Conservation (phyloP, 768 basidiomycete genomes). For the Tephrocybe sp. region DNA sequence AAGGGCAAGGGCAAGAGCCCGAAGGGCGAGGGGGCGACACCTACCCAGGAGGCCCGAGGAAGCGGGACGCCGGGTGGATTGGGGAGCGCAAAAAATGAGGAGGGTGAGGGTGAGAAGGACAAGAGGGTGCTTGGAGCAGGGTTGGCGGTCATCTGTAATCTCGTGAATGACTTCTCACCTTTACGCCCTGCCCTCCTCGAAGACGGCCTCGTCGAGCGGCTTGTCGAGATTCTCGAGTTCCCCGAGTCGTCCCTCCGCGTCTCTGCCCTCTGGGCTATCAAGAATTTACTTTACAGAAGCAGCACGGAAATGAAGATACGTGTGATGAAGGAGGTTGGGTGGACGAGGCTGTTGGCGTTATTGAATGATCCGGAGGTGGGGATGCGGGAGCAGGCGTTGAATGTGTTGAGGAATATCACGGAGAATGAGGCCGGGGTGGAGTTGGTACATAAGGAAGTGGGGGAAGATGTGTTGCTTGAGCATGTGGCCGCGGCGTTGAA, state of each 20-base stretch:
- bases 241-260: slow-evolving; percentile 22
- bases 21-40: slow-evolving; percentile 4
- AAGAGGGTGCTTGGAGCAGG: slow-evolving; percentile 70
- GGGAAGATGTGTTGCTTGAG: slow-evolving; percentile 42
- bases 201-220: slow-evolving; percentile 62
- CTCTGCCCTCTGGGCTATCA: slow-evolving; percentile 84
- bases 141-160: slow-evolving; percentile 77
- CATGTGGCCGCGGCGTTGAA: slow-evolving; percentile 49
- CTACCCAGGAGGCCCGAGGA: neutral
- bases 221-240: slow-evolving; percentile 53
- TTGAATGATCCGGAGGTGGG: slow-evolving; percentile 51
- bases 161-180: slow-evolving; percentile 88
- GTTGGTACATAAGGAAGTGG: slow-evolving; percentile 57
- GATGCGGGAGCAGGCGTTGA: slow-evolving; percentile 72
- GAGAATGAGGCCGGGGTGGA: slow-evolving; percentile 65
- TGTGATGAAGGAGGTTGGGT: slow-evolving; percentile 71
- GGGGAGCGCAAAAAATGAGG: neutral
- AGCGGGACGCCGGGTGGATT: slow-evolving; percentile 1
- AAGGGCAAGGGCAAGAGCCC: slow-evolving; percentile 25
- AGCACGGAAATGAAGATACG: slow-evolving; percentile 56
- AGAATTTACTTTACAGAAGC: slow-evolving; percentile 76
- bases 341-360: slow-evolving; percentile 58
- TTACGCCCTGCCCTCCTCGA: slow-evolving; percentile 57
- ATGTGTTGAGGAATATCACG: slow-evolving; percentile 65
- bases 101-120: slow-evolving; percentile 46